Evolutionary conservation across 2,329 filamentous ascomycete genomes (phyloP).

Genomic region (Fusarium napiforme): DNA sequence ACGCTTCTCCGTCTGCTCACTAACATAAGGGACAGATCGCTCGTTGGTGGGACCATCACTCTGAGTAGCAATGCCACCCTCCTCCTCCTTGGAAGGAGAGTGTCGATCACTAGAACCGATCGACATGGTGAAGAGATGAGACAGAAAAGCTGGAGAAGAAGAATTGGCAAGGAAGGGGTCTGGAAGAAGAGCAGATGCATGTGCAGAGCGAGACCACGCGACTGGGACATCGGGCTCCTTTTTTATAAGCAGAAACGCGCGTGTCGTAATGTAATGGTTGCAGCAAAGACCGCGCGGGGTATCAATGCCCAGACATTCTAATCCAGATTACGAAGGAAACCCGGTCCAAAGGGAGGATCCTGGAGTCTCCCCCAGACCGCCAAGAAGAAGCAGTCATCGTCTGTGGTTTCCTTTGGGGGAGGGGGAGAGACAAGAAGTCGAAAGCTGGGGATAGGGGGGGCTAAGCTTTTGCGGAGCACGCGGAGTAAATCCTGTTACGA

Average conservation of each 20-base stretch:
- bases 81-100: conserved; percentile 26
- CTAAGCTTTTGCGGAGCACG: conserved; percentile 16
- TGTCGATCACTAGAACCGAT: conserved; percentile 10
- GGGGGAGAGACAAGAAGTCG: not conserved
- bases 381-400: not conserved
- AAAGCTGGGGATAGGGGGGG: conserved; percentile 12
- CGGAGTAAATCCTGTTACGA: conserved; percentile 22
- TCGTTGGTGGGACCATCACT: conserved; percentile 26
- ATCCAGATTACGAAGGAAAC: conserved; percentile 24
- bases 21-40: conserved; percentile 29
- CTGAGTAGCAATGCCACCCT: conserved; percentile 19
- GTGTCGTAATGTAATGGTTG: conserved; percentile 21
- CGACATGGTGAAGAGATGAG: conserved; percentile 8
- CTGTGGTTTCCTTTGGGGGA: not conserved
- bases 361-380: conserved; percentile 14
- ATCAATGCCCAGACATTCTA: conserved; percentile 32
- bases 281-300: conserved; percentile 19
- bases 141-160: not conserved
- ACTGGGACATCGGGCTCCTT: conserved; percentile 5
- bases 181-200: not conserved
- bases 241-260: conserved; percentile 18
- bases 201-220: conserved; percentile 4
- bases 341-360: conserved; percentile 15
- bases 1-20: conserved; percentile 34
- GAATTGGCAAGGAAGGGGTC: not conserved